Evolutionary conservation across 1,284 basidiomycete genomes (phyloP).

Genomic region (Porphyrellus sp.): DNA sequence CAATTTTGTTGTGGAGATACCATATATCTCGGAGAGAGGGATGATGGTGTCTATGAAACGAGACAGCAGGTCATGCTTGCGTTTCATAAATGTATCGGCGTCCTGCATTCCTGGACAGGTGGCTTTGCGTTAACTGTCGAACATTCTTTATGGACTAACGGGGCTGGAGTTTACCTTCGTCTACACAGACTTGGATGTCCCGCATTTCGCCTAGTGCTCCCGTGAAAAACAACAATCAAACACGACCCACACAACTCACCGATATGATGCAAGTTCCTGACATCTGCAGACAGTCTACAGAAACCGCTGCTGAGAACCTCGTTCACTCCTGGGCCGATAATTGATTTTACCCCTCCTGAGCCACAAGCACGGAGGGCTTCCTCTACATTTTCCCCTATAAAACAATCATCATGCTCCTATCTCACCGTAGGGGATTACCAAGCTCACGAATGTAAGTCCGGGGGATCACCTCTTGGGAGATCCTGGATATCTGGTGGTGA

Average conservation of each 20-base stretch:
- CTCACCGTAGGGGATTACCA: too few relatives aligned
- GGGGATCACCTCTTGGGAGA: neutral
- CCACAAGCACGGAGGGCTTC: neutral
- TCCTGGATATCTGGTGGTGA: neutral
- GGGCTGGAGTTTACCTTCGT: neutral
- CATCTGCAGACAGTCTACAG: neutral
- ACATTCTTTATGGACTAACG: neutral
- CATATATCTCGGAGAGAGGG: neutral
- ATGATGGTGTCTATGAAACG: neutral
- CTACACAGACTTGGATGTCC: neutral
- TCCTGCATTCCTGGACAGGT: neutral
- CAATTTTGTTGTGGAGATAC: neutral
- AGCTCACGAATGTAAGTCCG: constrained; percentile 1
- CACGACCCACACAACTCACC: neutral
- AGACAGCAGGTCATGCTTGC: neutral
- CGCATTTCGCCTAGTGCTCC: neutral
- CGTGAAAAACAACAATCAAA: neutral
- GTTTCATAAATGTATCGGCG: neutral
- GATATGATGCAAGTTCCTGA: neutral
- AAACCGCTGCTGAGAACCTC: neutral
- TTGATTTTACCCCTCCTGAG: neutral
- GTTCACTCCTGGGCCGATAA: neutral
- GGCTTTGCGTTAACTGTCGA: neutral
- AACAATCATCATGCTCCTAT: neutral
- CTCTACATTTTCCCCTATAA: neutral